phyloP scores from a whole-genome alignment of 371 early-diverging fungal species.

The Quaeritorhiza haematococci region DNA sequence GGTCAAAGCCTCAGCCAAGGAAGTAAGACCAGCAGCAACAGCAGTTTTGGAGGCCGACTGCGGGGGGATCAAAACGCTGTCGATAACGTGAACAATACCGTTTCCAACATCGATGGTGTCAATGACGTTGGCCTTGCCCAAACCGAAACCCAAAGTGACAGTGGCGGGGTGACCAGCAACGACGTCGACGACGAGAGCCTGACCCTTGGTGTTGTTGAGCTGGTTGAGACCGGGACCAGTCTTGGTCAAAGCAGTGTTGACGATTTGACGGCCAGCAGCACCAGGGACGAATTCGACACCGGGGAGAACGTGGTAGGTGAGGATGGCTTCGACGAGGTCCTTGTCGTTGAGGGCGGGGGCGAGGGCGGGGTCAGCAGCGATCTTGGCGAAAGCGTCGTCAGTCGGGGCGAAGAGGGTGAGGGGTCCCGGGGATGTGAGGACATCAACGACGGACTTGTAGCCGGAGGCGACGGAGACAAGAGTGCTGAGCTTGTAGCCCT shows the following conservation, averaged over 20 bases:
- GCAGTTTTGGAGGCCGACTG: conserved; percentile 6
- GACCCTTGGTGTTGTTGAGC: conserved; percentile 8
- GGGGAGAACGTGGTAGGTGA: conserved; percentile 21
- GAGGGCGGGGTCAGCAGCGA: no score
- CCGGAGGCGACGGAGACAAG: no score
- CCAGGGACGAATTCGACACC: conserved; percentile 5
- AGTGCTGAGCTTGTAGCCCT: no score
- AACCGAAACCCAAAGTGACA: background rate
- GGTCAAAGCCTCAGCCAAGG: conserved; percentile 3
- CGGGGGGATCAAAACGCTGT: conserved; percentile 17
- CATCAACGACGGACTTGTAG: no score
- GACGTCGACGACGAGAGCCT: background rate
- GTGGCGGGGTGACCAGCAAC: background rate
- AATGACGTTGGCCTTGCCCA: conserved; percentile 3
- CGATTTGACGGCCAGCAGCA: background rate
- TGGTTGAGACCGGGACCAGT: conserved; percentile 9
- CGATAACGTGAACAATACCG: conserved; percentile 21
- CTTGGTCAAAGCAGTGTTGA: conserved; percentile 10
- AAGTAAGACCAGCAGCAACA: conserved; percentile 5
- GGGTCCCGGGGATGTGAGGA: no score
- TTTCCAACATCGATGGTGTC: conserved; percentile 3
- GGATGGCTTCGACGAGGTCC: no score
- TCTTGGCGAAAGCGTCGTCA: no score
- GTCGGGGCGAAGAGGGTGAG: no score
- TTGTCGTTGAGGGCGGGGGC: no score